Percentiles rank a stretch among this genome's conserved stretches.
These are phyloP conservation scores for Kodamaea neixiangensis DNA, from an alignment of 805 yeast genomes.

Conservation along the genomic window DNA sequence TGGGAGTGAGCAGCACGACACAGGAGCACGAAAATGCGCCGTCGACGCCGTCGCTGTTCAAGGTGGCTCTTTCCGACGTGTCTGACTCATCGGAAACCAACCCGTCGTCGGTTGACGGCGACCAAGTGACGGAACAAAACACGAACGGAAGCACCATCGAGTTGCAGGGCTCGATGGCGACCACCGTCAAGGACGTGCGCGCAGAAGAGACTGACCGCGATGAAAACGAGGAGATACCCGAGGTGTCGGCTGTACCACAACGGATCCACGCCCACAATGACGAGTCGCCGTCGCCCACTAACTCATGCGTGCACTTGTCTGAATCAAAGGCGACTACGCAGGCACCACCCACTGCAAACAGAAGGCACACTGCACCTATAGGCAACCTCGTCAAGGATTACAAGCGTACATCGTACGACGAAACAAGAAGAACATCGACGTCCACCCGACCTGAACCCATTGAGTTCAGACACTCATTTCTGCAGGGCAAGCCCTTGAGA, in stretches of 20 bases:
- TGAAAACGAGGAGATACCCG: neutral
- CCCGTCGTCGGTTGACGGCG: constrained; percentile 20
- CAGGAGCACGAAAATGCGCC: constrained; percentile 11
- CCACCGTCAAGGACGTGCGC: neutral
- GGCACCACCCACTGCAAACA: neutral
- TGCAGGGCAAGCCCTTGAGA: constrained; percentile 8
- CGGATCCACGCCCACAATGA: neutral
- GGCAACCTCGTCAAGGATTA: constrained; percentile 6
- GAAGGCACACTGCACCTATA: constrained; percentile 13
- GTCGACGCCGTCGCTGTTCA: constrained; percentile 28
- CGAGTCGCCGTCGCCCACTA: neutral
- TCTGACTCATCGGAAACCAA: constrained; percentile 26
- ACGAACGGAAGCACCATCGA: neutral
- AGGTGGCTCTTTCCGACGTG: constrained; percentile 23
- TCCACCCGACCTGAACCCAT: neutral
- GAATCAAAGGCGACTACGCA: neutral
- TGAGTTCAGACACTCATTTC: constrained; percentile 8
- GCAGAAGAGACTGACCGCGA: neutral
- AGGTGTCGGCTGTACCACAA: constrained; percentile 5
- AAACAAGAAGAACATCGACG: neutral
- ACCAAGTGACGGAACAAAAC: constrained; percentile 1
- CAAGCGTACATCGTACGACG: constrained; percentile 1
- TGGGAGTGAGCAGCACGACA: neutral
- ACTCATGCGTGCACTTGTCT: neutral
- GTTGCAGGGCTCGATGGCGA: neutral